Evolutionary conservation across 495 filamentous ascomycete genomes (phyloP).

Genomic region (Neurospora discreta): DNA sequence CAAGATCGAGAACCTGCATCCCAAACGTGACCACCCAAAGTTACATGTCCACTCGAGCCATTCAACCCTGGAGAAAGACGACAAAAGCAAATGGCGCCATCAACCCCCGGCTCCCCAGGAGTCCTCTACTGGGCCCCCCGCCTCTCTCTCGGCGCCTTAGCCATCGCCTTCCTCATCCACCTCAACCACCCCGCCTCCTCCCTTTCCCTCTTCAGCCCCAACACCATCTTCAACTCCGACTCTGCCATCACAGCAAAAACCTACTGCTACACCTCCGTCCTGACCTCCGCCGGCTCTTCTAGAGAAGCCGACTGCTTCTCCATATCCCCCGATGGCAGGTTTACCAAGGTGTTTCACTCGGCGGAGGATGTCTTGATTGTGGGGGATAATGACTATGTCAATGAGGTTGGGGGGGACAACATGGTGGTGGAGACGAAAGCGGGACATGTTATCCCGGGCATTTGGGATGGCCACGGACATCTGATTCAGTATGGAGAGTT

Average conservation of each 20-base stretch:
- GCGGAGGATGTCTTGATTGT: neutral
- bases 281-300: slow-evolving; percentile 4
- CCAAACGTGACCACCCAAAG: neutral
- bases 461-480: slow-evolving; percentile 59
- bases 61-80: neutral
- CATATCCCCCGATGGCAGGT: slow-evolving; percentile 21
- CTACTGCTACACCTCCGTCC: slow-evolving; percentile 27
- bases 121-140: slow-evolving; percentile 10
- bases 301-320: slow-evolving; percentile 31
- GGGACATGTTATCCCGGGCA: slow-evolving; percentile 44
- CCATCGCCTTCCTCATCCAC: slow-evolving; percentile 9
- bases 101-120: neutral
- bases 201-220: slow-evolving; percentile 4
- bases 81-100: neutral
- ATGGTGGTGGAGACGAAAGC: neutral
- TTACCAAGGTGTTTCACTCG: slow-evolving; percentile 19
- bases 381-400: neutral
- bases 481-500: slow-evolving; percentile 53
- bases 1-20: neutral
- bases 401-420: neutral
- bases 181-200: slow-evolving; percentile 4
- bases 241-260: slow-evolving; percentile 9
- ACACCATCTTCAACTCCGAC: neutral
- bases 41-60: neutral
- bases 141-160: slow-evolving; percentile 11